These are phyloP conservation scores for Dipodascus albidus DNA, from an alignment of 805 yeast species.

Conservation along the genomic window DNA sequence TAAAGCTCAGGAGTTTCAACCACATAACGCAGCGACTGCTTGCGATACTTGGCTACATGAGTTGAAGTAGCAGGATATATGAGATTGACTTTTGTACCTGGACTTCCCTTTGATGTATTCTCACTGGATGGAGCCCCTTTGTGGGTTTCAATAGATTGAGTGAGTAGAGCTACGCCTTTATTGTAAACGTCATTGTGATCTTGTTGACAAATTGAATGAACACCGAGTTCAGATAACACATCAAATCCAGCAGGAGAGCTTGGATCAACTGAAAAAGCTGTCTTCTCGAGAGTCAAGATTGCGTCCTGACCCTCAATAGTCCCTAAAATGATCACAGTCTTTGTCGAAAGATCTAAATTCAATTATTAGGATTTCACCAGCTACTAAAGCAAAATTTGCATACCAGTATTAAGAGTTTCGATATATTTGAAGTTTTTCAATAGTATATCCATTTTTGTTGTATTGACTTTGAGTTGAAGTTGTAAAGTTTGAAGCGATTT, in stretches of 20 bases:
- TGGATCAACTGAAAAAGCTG: slow-evolving; percentile 37
- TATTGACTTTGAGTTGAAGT: too few relatives aligned
- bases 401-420: background rate
- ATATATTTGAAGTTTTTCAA: background rate
- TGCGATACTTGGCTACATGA: slow-evolving; percentile 69
- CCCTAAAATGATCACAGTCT: slow-evolving; percentile 60
- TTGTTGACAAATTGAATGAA: slow-evolving; percentile 26
- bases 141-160: slow-evolving; percentile 28
- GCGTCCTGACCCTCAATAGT: slow-evolving; percentile 49
- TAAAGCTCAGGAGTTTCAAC: slow-evolving; percentile 77
- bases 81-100: slow-evolving; percentile 51
- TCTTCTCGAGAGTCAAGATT: slow-evolving; percentile 60
- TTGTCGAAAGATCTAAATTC: slow-evolving; percentile 50
- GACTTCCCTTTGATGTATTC: background rate
- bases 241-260: slow-evolving; percentile 10
- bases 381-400: background rate
- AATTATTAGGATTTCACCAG: background rate
- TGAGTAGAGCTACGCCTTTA: slow-evolving; percentile 58
- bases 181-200: slow-evolving; percentile 74
- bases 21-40: slow-evolving; percentile 48
- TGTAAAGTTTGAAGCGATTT: too few relatives aligned
- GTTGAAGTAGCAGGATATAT: slow-evolving; percentile 84
- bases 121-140: background rate
- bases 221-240: slow-evolving; percentile 7
- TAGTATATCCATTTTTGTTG: background rate